Conservation (phyloP, 345 rosid species). For the Sonneratia caseolaris region DNA sequence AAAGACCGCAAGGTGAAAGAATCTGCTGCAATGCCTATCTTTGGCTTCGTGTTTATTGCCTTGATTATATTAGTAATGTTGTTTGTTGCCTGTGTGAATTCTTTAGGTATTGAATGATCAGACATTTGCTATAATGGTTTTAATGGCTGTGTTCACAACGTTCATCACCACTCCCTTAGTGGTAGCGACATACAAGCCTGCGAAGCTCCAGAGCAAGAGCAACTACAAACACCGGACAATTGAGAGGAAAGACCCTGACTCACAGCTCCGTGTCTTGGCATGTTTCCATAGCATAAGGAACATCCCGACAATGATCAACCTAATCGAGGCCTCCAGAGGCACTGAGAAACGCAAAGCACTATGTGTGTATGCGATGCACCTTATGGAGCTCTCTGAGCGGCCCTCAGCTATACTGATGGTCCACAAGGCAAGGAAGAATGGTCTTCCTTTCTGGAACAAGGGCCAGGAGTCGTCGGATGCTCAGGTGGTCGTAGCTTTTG, state of each 20-base stretch:
- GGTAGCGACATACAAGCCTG: slow-evolving; percentile 55
- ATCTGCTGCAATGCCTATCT: neutral
- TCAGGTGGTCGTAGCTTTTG: slow-evolving; percentile 69
- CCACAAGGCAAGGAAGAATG: slow-evolving; percentile 72
- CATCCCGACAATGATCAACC: slow-evolving; percentile 53
- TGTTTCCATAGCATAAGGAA: slow-evolving; percentile 52
- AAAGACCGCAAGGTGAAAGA: slow-evolving; percentile 36
- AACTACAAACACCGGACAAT: slow-evolving; percentile 44
- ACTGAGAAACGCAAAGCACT: slow-evolving; percentile 53
- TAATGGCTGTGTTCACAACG: slow-evolving; percentile 79
- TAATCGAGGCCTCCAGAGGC: slow-evolving; percentile 79
- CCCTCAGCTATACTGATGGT: slow-evolving; percentile 86
- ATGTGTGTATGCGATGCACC: slow-evolving; percentile 81
- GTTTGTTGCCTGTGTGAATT: neutral
- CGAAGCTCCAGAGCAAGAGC: slow-evolving; percentile 17
- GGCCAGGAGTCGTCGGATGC: slow-evolving; percentile 25
- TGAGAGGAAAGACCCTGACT: slow-evolving; percentile 25
- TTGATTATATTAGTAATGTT: neutral
- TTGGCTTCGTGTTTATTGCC: neutral
- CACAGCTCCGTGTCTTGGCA: slow-evolving; percentile 42
- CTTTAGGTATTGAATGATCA: slow-evolving; percentile 70
- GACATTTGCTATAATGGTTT: slow-evolving; percentile 65
- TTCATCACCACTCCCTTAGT: slow-evolving; percentile 71
- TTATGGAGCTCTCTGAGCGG: slow-evolving; percentile 87
- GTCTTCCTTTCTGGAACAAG: slow-evolving; percentile 84